A percentile compares a stretch with the other conserved stretches of the same genome.
Evolutionary conservation across 257 asterid species (phyloP).

Genomic region (Primulina tabacum): DNA sequence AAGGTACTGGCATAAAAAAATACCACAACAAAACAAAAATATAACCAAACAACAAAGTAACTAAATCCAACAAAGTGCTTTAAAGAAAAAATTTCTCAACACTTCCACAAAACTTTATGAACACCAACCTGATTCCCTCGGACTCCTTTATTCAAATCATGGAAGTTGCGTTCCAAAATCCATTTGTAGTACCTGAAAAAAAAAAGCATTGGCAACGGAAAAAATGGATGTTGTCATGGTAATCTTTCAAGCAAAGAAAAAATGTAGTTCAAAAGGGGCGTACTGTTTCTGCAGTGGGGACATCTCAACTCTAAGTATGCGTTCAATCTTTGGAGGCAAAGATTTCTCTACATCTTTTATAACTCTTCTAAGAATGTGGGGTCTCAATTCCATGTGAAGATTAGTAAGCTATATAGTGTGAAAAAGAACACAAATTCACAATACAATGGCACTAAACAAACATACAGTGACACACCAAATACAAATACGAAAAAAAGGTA

Average conservation of each 20-base stretch:
- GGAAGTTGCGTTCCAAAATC: constrained; percentile 98
- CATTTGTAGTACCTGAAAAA: constrained; percentile 86
- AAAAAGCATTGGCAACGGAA: not conserved
- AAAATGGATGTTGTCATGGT: not conserved
- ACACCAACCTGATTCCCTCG: constrained; percentile 91
- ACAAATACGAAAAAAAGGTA: constrained; percentile 1
- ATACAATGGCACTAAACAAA: not conserved
- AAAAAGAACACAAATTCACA: constrained; percentile 19
- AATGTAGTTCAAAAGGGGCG: constrained; percentile 4
- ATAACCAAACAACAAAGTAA: constrained; percentile 6
- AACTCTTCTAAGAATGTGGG: constrained; percentile 96
- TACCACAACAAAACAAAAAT: not conserved
- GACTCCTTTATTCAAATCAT: constrained; percentile 95
- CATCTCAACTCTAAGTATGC: constrained; percentile 99
- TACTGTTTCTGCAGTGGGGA: constrained; percentile 99
- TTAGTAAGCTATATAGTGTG: constrained; percentile 68
- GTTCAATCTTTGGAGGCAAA: constrained; percentile 97
- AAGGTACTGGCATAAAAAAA: constrained; percentile 18
- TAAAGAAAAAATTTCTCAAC: constrained; percentile 16
- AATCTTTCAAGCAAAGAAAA: constrained; percentile 14
- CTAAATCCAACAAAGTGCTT: constrained; percentile 1
- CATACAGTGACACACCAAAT: not conserved
- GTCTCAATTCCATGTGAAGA: constrained; percentile 98
- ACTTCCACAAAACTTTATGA: constrained; percentile 20
- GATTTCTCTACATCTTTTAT: constrained; percentile 99